These are phyloP conservation scores for Pueraria montana DNA, from an alignment of 306 rosid genomes.

Conservation along the genomic window DNA sequence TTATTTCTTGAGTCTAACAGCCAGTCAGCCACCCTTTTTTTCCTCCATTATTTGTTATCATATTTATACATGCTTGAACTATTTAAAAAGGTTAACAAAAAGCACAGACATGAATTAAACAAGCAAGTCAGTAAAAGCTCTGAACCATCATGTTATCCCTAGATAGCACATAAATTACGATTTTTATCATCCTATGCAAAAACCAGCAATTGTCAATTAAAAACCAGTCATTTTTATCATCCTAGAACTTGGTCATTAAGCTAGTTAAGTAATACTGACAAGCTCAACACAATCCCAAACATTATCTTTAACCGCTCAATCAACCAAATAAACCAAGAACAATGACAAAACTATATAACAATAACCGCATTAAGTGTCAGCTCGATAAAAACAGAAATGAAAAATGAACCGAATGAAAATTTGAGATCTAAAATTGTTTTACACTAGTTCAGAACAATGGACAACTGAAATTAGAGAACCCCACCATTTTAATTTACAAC, in stretches of 20 bases:
- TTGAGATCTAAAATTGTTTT: not conserved
- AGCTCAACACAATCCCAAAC: not conserved
- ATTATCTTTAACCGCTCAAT: not conserved
- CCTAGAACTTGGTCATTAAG: not conserved
- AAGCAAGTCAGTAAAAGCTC: not conserved
- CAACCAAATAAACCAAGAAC: not conserved
- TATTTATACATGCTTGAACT: not conserved
- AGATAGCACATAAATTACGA: not conserved
- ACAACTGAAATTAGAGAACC: not conserved
- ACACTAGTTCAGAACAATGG: not conserved
- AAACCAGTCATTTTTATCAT: slow-evolving; percentile 6
- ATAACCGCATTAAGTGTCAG: not conserved
- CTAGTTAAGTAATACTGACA: slow-evolving; percentile 15
- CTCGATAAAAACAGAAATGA: not conserved
- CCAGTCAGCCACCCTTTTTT: not conserved
- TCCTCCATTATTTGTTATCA: not conserved
- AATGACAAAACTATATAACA: not conserved
- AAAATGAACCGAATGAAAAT: not conserved
- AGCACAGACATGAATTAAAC: not conserved
- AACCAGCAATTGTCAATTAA: not conserved
- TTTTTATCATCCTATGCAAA: not conserved
- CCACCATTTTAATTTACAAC: slow-evolving; percentile 19
- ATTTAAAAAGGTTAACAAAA: slow-evolving; percentile 23
- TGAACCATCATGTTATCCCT: not conserved
- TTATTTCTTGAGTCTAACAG: not conserved